phyloP scores from a whole-genome alignment of 257 asterid species.

The Solanum habrochaites region DNA sequence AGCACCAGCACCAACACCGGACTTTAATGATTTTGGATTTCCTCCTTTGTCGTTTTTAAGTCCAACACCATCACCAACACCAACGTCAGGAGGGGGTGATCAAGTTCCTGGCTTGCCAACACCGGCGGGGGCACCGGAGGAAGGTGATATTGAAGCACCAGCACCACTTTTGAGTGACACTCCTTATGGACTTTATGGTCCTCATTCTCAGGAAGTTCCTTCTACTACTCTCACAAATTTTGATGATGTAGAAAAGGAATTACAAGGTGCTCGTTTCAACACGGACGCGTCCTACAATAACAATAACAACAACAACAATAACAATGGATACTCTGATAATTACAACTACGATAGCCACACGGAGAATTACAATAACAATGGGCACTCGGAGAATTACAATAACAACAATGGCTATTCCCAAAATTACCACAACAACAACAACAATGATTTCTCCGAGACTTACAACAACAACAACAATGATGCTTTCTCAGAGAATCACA shows the following conservation, averaged over 20 bases:
- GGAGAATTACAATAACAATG: not conserved
- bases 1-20: not conserved
- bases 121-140: not conserved
- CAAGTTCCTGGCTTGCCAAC: not conserved
- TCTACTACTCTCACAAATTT: not conserved
- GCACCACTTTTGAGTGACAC: conserved; percentile 16
- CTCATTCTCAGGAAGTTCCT: conserved; percentile 1
- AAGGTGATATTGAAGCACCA: conserved; percentile 3
- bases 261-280: not conserved
- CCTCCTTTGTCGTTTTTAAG: conserved; percentile 9
- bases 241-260: conserved; percentile 14
- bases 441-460: not conserved
- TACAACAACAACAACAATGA: not conserved
- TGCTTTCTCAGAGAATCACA: not conserved
- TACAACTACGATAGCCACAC: not conserved
- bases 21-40: not conserved
- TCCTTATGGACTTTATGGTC: conserved; percentile 27
- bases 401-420: not conserved
- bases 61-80: not conserved
- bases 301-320: not conserved
- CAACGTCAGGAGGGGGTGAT: not conserved
- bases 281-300: not conserved
- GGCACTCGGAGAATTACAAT: not conserved
- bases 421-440: not conserved
- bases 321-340: not conserved